Conservation (phyloP, 257 asterid genomes). For the Knoxia roxburghii region DNA sequence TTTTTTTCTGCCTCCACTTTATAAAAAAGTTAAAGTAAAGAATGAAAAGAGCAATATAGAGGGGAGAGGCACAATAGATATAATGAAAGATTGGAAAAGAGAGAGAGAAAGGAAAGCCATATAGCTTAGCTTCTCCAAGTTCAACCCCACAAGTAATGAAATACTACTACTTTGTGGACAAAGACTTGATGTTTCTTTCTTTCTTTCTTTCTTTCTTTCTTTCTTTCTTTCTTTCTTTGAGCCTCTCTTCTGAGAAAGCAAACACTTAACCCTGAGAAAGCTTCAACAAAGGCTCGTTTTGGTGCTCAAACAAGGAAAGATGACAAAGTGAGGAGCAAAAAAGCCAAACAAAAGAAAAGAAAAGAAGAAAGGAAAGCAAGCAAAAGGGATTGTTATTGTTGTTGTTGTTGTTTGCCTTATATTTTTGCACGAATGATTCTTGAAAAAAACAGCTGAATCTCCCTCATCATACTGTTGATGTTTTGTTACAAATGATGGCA, state of each 20-base stretch:
- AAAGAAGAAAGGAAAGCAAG: constrained; percentile 5
- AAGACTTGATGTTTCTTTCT: constrained; percentile 16
- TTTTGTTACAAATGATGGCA: constrained; percentile 55
- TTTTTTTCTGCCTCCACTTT: constrained; percentile 33
- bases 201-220: constrained; percentile 7
- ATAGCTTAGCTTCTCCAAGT: not conserved
- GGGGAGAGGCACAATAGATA: not conserved
- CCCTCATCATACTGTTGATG: no score
- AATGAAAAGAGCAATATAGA: constrained; percentile 15
- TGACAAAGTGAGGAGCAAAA: constrained; percentile 29
- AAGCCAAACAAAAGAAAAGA: constrained; percentile 20
- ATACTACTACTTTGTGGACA: constrained; percentile 36
- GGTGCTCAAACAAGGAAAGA: constrained; percentile 33
- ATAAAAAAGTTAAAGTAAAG: constrained; percentile 32
- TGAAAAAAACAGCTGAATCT: not conserved
- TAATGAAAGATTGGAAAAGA: not conserved
- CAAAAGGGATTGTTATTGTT: constrained; percentile 9
- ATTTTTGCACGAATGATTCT: not conserved
- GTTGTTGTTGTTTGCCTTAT: not conserved
- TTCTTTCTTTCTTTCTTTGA: constrained; percentile 9
- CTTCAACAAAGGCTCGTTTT: constrained; percentile 37
- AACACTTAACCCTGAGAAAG: constrained; percentile 28
- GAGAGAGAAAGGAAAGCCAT: constrained; percentile 7
- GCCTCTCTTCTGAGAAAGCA: constrained; percentile 37
- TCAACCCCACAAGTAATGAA: constrained; percentile 38